Base-by-base conservation (phyloP, 805 yeast species). In the Wickerhamiella australiensis region DNA sequence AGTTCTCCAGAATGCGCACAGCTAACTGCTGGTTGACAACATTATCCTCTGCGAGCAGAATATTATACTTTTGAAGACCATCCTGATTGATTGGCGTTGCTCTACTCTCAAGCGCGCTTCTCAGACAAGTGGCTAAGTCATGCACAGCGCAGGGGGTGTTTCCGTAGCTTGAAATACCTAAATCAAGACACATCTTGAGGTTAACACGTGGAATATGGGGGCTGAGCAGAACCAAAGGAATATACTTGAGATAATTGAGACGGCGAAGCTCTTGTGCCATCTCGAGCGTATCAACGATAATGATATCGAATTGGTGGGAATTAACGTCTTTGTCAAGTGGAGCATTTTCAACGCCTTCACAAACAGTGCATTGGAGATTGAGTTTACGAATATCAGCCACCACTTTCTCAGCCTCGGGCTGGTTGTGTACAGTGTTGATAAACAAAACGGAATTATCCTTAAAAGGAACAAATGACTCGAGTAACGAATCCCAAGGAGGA, bases 141-240 rank as follows among this genome's bases (percentile, higher is more conserved):
- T 81, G 76, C 9, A 80, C 76, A 0, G 88, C 77, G 61, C 94
- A 85, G 20, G 95, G 95, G 1, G 92, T 82, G 62, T 84, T 85
- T 42, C 95, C 95, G 61, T 83, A 85, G 0, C 92, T 81, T 9
- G 90, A 81, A 50, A 85, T 85, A 58, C 94, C 95, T 54, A 85
- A 69, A 61, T 86, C 94, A 36, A 85, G 71, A 63, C 95, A 86
- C 41, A 80, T 73, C 64, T 85, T 77, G 79, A 85, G 80, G 59
- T 82, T 84, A 58, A 85, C 75, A 44, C 79, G 79, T 2, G 92
- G 86, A 36, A 82, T 76, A 47, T 82, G 77, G 38, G 83, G 86
- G 57, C 80, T 85, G 55, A 85, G 68, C 49, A 85, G 69, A 4
- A 85, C 94, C 59, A 85, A 72, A 12, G 95, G 95, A 56, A 83